Percentiles rank a stretch among this genome's conserved stretches.
These are phyloP conservation scores for Globisporangium nodosum DNA, from an alignment of 352 stramenopile species.

Conservation along the genomic window DNA sequence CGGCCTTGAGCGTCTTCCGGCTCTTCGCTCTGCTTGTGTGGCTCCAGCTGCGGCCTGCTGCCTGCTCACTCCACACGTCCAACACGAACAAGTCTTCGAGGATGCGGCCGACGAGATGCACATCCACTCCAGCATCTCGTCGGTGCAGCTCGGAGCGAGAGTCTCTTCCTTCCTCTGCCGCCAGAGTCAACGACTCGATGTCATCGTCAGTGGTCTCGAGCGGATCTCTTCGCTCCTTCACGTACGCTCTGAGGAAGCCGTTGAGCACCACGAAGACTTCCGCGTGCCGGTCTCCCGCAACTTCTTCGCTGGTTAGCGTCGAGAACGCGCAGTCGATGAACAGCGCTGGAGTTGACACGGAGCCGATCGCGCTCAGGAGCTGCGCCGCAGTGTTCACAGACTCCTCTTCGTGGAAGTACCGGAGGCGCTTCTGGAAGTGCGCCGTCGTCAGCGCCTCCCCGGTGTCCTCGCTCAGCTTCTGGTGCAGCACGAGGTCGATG, in stretches of 20 bases:
- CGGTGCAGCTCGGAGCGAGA: background rate
- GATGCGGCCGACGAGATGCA: conserved; percentile 66
- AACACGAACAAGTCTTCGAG: conserved; percentile 68
- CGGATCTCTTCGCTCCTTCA: background rate
- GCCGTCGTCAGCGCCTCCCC: conserved; percentile 30
- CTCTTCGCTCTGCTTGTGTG: background rate
- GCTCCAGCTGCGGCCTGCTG: background rate
- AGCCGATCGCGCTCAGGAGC: conserved; percentile 47
- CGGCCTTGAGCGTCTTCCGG: conserved; percentile 12
- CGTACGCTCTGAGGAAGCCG: conserved; percentile 42
- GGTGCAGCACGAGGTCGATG: conserved; percentile 65
- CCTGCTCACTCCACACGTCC: conserved; percentile 32
- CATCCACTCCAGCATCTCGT: conserved; percentile 19
- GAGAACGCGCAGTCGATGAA: conserved; percentile 67
- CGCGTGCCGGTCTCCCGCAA: conserved; percentile 11
- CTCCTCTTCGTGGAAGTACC: conserved; percentile 66
- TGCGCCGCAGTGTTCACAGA: conserved; percentile 36
- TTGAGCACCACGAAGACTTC: conserved; percentile 64
- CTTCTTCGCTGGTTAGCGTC: conserved; percentile 17
- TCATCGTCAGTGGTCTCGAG: background rate
- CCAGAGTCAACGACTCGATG: background rate
- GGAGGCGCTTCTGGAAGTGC: conserved; percentile 78
- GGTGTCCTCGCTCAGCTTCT: conserved; percentile 15
- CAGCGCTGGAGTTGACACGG: conserved; percentile 38
- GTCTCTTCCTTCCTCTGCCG: background rate